Percentiles rank a stretch among this genome's conserved stretches.
Conservation (phyloP, 768 basidiomycete genomes). For the Cyathus striatus region DNA sequence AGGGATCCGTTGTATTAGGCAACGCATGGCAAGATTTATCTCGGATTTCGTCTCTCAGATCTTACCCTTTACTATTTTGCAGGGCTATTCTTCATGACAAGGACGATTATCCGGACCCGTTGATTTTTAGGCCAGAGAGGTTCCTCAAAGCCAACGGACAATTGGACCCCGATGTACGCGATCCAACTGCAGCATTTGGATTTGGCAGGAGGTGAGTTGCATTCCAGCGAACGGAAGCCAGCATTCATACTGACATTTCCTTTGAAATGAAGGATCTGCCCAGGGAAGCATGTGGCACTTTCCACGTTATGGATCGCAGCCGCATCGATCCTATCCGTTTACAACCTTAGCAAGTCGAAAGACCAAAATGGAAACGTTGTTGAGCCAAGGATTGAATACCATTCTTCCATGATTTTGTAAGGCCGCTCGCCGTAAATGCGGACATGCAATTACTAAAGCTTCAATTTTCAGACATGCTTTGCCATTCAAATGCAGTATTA, state of each 20-base stretch:
- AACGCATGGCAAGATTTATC: conserved; percentile 13
- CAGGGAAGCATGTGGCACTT: conserved; percentile 12
- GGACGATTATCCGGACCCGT: conserved; percentile 13
- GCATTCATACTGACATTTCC: not conserved
- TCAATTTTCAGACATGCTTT: not conserved
- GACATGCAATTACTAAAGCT: not conserved
- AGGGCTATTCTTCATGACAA: conserved; percentile 17
- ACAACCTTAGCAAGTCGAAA: conserved; percentile 7
- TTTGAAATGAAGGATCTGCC: conserved; percentile 11
- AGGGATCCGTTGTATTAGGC: conserved; percentile 12
- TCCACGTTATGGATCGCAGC: conserved; percentile 13
- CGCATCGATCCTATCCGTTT: conserved; percentile 11
- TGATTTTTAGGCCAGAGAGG: conserved; percentile 13
- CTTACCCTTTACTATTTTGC: not conserved
- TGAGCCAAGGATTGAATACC: conserved; percentile 3
- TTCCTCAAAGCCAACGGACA: conserved; percentile 15
- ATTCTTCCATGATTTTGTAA: conserved; percentile 3
- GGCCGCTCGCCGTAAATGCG: not conserved
- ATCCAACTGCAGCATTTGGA: conserved; percentile 15
- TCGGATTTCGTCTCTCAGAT: not conserved
- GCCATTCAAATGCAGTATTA: conserved; percentile 1
- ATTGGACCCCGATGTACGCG: conserved; percentile 11
- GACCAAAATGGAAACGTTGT: conserved; percentile 5
- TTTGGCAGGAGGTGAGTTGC: conserved; percentile 13
- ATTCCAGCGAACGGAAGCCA: not conserved